Conservation (phyloP, 2,329 filamentous ascomycete species). For the Clarireedia homoeocarpa region DNA sequence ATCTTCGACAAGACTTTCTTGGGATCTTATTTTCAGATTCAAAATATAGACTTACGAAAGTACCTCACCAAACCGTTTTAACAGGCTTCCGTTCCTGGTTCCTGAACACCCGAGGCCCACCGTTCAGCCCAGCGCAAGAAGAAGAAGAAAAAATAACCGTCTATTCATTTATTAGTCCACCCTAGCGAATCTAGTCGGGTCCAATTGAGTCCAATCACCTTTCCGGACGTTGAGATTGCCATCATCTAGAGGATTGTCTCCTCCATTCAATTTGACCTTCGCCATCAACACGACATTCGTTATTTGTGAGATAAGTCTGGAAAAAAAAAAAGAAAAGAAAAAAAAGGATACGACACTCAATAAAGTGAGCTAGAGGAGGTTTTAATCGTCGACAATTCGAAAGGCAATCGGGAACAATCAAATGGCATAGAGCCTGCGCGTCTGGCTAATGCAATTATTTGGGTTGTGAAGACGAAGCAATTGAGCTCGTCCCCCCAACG, state of each 20-base stretch:
- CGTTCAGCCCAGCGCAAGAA: background rate
- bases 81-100: conserved; percentile 3
- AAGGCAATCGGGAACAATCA: conserved; percentile 18
- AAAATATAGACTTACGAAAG: background rate
- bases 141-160: background rate
- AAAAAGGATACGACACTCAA: background rate
- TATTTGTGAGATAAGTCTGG: background rate
- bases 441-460: conserved; percentile 5
- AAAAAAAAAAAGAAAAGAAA: too few species aligned
- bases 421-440: conserved; percentile 6
- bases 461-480: conserved; percentile 13
- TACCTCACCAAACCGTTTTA: background rate
- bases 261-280: conserved; percentile 1
- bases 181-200: background rate
- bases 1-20: too few species aligned
- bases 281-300: conserved; percentile 1
- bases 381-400: background rate
- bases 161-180: background rate
- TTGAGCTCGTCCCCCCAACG: conserved; percentile 12
- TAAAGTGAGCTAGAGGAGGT: background rate
- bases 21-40: too few species aligned
- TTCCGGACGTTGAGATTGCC: conserved; percentile 1
- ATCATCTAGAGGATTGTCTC: background rate
- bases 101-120: conserved; percentile 2
- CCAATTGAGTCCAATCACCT: background rate